A percentile compares a stretch with the other conserved stretches of the same genome.
Evolutionary conservation across 192 early-diverging fungal genomes (phyloP).

Genomic region (Umbelopsis ramanniana): DNA sequence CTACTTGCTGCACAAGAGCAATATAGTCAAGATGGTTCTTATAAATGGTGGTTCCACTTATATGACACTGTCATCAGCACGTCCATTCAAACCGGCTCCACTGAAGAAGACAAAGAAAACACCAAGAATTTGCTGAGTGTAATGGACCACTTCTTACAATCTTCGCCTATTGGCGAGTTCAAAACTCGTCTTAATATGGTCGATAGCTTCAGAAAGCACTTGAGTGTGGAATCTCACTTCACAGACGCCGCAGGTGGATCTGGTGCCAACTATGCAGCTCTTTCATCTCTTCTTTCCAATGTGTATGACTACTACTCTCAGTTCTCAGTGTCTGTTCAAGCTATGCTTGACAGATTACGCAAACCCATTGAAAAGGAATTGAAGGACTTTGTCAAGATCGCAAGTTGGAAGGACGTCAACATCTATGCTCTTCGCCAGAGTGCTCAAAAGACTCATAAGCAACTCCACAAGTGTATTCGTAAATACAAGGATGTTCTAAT

Average conservation of each 20-base stretch:
- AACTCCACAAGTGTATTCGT: slow-evolving; percentile 88
- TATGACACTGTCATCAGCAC: slow-evolving; percentile 60
- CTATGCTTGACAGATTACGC: slow-evolving; percentile 59
- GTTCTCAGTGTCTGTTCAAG: slow-evolving; percentile 62
- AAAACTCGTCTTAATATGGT: slow-evolving; percentile 63
- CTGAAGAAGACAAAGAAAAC: slow-evolving; percentile 28
- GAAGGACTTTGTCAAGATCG: slow-evolving; percentile 93
- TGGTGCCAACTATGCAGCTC: slow-evolving; percentile 25
- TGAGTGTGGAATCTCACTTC: slow-evolving; percentile 38
- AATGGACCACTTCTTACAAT: slow-evolving; percentile 82
- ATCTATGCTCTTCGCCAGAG: slow-evolving; percentile 88
- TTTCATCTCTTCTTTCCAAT: slow-evolving; percentile 68
- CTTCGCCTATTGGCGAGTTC: slow-evolving; percentile 81
- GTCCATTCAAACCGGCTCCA: slow-evolving; percentile 34
- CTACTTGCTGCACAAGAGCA: slow-evolving; percentile 84
- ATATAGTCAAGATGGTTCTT: slow-evolving; percentile 63
- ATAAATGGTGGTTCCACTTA: slow-evolving; percentile 91
- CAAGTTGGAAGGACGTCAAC: slow-evolving; percentile 97
- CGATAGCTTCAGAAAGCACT: slow-evolving; percentile 29
- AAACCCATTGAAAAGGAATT: slow-evolving; percentile 88
- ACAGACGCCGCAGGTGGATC: slow-evolving; percentile 7
- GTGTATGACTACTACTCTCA: slow-evolving; percentile 82
- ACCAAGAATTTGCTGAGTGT: slow-evolving; percentile 61
- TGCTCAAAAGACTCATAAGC: slow-evolving; percentile 90
- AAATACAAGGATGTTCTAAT: slow-evolving; percentile 81